Evolutionary conservation across 108 stramenopile genomes (phyloP).

Genomic region (Epipyxis sp.): DNA sequence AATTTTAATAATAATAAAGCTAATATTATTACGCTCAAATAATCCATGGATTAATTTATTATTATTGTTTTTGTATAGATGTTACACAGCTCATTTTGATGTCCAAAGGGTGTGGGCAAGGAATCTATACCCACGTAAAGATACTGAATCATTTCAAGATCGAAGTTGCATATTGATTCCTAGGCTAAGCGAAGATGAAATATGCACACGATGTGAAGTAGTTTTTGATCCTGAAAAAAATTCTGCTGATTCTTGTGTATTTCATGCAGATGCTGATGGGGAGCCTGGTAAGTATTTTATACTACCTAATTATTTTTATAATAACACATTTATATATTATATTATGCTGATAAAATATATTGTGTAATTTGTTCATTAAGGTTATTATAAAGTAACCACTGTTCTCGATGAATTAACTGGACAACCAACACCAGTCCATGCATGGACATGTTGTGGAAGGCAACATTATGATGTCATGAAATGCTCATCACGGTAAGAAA

Average conservation of each 20-base stretch:
- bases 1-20: no score
- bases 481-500: no score
- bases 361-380: no score
- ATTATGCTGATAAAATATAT: no score
- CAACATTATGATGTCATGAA: background rate
- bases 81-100: background rate
- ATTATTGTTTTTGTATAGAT: no score
- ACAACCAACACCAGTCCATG: background rate
- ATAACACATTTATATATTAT: no score
- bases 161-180: background rate
- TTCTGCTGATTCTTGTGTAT: background rate
- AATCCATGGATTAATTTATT: no score
- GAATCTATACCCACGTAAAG: background rate
- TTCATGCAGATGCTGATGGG: conserved; percentile 18
- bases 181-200: background rate
- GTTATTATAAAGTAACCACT: background rate
- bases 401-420: background rate
- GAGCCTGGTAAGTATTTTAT: background rate
- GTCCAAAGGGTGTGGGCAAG: conserved; percentile 25
- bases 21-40: no score
- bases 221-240: background rate
- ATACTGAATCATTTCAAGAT: background rate
- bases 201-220: background rate
- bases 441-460: conserved; percentile 21
- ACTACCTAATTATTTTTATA: no score